Evolutionary conservation across 2,329 filamentous ascomycete species (phyloP), one percentile per base, ranked within the genome.

Genomic region (Albophoma yamanashiensis): DNA sequence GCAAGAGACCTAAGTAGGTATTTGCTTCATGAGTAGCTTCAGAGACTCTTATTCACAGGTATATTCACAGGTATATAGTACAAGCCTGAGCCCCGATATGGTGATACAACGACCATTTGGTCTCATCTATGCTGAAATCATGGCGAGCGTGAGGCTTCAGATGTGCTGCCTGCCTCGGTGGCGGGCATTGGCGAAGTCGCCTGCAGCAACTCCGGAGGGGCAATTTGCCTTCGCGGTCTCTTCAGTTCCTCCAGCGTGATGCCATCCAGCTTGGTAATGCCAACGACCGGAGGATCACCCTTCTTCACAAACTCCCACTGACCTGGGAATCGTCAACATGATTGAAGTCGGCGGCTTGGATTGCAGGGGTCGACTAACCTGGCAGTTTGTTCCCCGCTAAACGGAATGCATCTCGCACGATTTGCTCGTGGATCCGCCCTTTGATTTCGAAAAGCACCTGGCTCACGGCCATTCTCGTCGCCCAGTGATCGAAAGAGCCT

Each of bases 401-500:
- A 64, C 94, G 84, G 77, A 99, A 96, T 39, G 94, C 94, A 79
- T 99, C 94, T 66, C 87, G 85, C 27, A 90, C 92, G 65, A 99
- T 86, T 78, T 96, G 90, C 79, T 99, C 94, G 82, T 99, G 94
- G 64, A 97, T 71, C 67, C 92, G 85, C 55, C 94, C 94, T 75
- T 91, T 92, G 66, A 99, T 77, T 76, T 99, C 94, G 67, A 99
- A 95, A 25, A 97, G 79, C 56, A 99, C 85, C 73, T 94, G 90
- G 76, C 89, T 96, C 58, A 97, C 91, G 11, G 91, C 86, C 66
- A 97, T 87, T 74, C 93, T 86, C 27, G 89, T 85, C 5, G 93
- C 92, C 94, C 94, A 99, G 71, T 96, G 91, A 73, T 99, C 94
- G 71, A 99, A 97, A 63, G 88, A 89, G 67, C 94, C 94, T 74